Conservation (phyloP, 768 basidiomycete genomes). For the Kwoniella heveanensis region DNA sequence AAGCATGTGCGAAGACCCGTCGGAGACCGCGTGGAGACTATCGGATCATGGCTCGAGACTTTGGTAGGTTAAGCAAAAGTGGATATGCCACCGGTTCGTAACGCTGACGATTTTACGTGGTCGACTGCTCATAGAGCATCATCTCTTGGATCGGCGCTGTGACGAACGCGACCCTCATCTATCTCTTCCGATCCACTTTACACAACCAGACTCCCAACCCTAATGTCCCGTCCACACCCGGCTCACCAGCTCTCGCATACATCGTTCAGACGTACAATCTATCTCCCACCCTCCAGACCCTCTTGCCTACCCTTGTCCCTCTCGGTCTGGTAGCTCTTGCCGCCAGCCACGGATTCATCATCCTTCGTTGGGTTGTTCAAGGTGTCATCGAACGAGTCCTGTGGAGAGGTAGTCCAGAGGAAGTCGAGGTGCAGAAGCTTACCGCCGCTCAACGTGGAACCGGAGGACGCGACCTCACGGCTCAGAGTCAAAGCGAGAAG, state of each 20-base stretch:
- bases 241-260: conserved; percentile 36
- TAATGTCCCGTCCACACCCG: conserved; percentile 36
- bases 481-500: background rate
- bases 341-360: conserved; percentile 82
- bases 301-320: conserved; percentile 60
- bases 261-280: conserved; percentile 37
- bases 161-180: conserved; percentile 85
- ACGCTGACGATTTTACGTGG: too few relatives aligned
- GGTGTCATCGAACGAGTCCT: conserved; percentile 73
- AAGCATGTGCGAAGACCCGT: conserved; percentile 80
- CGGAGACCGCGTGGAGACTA: conserved; percentile 81
- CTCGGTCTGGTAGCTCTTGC: conserved; percentile 74
- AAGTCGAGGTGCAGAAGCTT: conserved; percentile 63
- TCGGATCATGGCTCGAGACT: conserved; percentile 91
- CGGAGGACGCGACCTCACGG: background rate
- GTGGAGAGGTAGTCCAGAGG: conserved; percentile 75
- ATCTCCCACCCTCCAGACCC: conserved; percentile 31
- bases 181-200: conserved; percentile 68
- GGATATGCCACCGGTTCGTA: too few relatives aligned
- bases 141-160: conserved; percentile 87
- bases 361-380: conserved; percentile 66
- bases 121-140: too few relatives aligned
- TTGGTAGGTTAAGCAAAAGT: conserved; percentile 63
- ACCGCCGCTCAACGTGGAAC: conserved; percentile 52
- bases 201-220: conserved; percentile 41